Conservation (phyloP, 306 rosid genomes). For the Pachyrhizus erosus region DNA sequence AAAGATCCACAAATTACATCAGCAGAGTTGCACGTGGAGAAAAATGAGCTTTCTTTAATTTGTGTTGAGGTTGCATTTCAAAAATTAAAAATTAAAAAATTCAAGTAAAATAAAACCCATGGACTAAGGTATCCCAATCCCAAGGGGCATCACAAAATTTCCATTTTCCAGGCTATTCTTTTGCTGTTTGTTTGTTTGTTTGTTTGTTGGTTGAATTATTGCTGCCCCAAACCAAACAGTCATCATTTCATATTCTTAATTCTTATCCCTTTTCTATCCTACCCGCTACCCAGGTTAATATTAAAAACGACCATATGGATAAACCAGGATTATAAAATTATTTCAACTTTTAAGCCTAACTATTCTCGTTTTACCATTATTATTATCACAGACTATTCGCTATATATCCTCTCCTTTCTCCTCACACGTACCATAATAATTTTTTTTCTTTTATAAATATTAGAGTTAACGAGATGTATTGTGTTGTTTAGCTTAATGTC, state of each 20-base stretch:
- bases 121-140: conserved; percentile 16
- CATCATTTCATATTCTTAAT: conserved; percentile 2
- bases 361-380: not conserved
- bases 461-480: no score
- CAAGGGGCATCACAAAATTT: conserved; percentile 13
- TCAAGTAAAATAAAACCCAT: not conserved
- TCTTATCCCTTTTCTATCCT: conserved; percentile 32
- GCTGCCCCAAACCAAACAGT: conserved; percentile 35
- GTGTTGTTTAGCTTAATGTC: no score
- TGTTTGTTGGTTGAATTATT: conserved; percentile 36
- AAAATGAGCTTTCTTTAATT: not conserved
- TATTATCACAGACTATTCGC: no score
- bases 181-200: conserved; percentile 25
- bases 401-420: no score
- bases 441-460: no score
- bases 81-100: not conserved
- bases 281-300: not conserved
- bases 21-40: conserved; percentile 52
- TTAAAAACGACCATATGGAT: conserved; percentile 12
- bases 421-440: no score
- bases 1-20: not conserved
- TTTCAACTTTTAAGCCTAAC: not conserved
- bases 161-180: conserved; percentile 19
- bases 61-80: not conserved
- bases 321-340: not conserved